These are phyloP conservation scores for Rhamnella rubrinervis DNA, from an alignment of 331 rosid genomes.

Conservation along the genomic window DNA sequence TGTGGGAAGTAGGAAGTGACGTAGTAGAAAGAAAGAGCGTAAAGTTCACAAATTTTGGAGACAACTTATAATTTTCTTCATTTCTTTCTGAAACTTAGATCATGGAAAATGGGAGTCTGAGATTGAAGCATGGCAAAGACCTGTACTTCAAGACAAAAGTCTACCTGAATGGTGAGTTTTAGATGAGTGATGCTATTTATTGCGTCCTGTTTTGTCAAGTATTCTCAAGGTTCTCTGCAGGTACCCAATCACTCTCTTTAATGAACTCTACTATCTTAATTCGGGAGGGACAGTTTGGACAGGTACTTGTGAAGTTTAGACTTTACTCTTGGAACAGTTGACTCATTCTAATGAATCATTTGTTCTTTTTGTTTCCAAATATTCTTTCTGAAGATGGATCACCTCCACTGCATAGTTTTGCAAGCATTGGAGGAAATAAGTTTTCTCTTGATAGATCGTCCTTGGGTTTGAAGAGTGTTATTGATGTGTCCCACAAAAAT, in stretches of 20 bases:
- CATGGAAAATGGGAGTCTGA: constrained; percentile 82
- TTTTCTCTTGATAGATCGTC: constrained; percentile 64
- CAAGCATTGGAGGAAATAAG: constrained; percentile 48
- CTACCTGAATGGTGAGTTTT: constrained; percentile 87
- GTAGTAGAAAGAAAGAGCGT: not conserved
- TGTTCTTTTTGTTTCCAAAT: constrained; percentile 17
- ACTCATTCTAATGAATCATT: constrained; percentile 2
- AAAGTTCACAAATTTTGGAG: not conserved
- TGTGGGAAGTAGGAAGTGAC: not conserved
- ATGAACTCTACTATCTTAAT: constrained; percentile 87
- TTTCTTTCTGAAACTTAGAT: constrained; percentile 40
- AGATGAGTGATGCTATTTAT: constrained; percentile 17
- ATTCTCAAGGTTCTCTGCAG: constrained; percentile 45
- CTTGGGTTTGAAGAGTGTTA: constrained; percentile 33
- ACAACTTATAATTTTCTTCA: not conserved
- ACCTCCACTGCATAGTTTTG: constrained; percentile 55
- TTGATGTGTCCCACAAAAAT: constrained; percentile 35
- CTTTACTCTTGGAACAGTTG: not conserved
- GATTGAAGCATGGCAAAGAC: constrained; percentile 93
- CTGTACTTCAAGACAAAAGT: constrained; percentile 85
- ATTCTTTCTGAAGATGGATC: constrained; percentile 62
- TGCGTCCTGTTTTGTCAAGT: constrained; percentile 24
- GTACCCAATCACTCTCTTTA: constrained; percentile 86
- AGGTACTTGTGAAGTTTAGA: constrained; percentile 45
- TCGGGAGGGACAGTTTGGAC: constrained; percentile 96